A percentile compares a stretch with the other conserved stretches of the same genome.
These are phyloP conservation scores for Sugiyamaella americana DNA, from an alignment of 805 yeast genomes.

Conservation along the genomic window DNA sequence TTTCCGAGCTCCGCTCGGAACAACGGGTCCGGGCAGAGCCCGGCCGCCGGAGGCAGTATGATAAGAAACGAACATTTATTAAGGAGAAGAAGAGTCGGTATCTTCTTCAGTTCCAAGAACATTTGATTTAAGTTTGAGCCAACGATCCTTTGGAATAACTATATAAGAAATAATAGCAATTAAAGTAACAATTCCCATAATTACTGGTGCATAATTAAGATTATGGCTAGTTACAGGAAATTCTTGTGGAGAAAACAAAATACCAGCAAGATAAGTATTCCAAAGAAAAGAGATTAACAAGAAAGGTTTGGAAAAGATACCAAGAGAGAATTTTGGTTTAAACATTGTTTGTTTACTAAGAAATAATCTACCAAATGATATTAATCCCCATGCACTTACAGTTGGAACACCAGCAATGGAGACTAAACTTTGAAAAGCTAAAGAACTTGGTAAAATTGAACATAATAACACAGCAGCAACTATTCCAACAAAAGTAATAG, in stretches of 20 bases:
- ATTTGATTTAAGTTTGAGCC: slow-evolving; percentile 14
- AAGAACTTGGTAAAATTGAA: slow-evolving; percentile 19
- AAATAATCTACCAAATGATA: slow-evolving; percentile 21
- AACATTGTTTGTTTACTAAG: slow-evolving; percentile 7
- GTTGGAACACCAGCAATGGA: slow-evolving; percentile 23
- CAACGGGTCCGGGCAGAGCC: no score
- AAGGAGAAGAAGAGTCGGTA: not conserved
- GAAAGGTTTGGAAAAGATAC: slow-evolving; percentile 18
- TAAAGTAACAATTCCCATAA: slow-evolving; percentile 18
- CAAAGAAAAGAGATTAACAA: slow-evolving; percentile 17
- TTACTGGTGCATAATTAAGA: slow-evolving; percentile 22
- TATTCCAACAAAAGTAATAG: slow-evolving; percentile 19
- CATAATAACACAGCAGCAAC: slow-evolving; percentile 21
- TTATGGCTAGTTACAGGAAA: slow-evolving; percentile 20
- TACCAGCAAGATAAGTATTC: slow-evolving; percentile 17
- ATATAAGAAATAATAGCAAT: slow-evolving; percentile 17
- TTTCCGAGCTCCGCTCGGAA: no score
- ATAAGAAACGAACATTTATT: no score
- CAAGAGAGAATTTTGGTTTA: slow-evolving; percentile 19
- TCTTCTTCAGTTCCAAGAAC: not conserved
- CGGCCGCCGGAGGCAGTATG: no score
- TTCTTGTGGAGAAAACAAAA: slow-evolving; percentile 20
- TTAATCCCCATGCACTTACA: slow-evolving; percentile 20
- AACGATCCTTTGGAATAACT: slow-evolving; percentile 17
- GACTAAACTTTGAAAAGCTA: slow-evolving; percentile 23